Evolutionary conservation across 148 eudicot genomes (phyloP).

Genomic region (Chenopodium berlandieri): DNA sequence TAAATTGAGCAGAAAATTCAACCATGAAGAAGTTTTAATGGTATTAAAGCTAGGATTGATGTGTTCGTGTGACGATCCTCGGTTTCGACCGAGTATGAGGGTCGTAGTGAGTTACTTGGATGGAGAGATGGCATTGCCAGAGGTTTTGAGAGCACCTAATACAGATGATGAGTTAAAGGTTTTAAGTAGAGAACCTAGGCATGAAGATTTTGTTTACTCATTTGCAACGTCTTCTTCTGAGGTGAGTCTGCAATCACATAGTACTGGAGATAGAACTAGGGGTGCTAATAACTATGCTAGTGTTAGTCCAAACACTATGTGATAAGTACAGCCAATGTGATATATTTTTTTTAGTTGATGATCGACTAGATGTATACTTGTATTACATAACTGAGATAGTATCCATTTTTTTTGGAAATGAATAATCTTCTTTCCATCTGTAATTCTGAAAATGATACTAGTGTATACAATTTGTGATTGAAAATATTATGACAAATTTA

Average conservation of each 20-base stretch:
- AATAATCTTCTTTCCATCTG: no score
- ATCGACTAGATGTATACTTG: no score
- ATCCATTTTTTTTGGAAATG: no score
- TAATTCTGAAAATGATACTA: no score
- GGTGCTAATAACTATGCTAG: conserved; percentile 18
- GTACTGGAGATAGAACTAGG: conserved; percentile 8
- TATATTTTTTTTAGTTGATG: no score
- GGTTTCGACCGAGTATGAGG: conserved; percentile 27
- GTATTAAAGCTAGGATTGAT: conserved; percentile 33
- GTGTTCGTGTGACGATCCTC: conserved; percentile 29
- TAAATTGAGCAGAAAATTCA: conserved; percentile 19
- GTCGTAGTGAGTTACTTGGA: conserved; percentile 32
- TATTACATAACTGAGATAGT: no score
- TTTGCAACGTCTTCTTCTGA: conserved; percentile 18
- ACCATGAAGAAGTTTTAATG: conserved; percentile 9
- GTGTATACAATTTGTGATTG: no score
- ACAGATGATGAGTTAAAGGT: background rate
- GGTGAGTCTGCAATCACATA: conserved; percentile 22
- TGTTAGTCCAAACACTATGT: conserved; percentile 18
- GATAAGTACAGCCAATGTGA: background rate
- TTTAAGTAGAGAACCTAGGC: background rate
- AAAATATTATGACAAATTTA: no score
- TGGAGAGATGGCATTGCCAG: conserved; percentile 25
- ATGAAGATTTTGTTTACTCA: conserved; percentile 17
- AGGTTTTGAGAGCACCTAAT: conserved; percentile 19